A percentile compares a stretch with the other conserved stretches of the same genome.
phyloP scores from a whole-genome alignment of 768 basidiomycete species.

The Auriscalpium microsporum region DNA sequence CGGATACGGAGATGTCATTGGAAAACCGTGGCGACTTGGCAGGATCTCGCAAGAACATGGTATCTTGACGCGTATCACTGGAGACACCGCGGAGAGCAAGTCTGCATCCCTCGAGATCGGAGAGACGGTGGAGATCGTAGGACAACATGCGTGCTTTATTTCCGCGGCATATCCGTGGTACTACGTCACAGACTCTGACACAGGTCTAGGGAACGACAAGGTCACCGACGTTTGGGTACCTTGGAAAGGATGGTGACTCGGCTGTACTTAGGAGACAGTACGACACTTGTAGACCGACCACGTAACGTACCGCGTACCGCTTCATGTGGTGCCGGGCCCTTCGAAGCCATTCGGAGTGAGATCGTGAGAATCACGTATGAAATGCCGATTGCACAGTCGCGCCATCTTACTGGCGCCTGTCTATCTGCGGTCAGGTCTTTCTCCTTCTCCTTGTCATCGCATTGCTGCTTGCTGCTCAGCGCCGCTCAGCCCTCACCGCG shows the following conservation, averaged over 20 bases:
- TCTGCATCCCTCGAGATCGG: constrained; percentile 40
- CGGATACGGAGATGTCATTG: constrained; percentile 65
- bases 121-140: constrained; percentile 60
- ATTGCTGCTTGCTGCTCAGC: too few relatives aligned
- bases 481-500: too few relatives aligned
- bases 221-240: constrained; percentile 83
- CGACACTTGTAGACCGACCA: background rate
- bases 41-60: constrained; percentile 77
- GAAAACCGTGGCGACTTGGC: constrained; percentile 54
- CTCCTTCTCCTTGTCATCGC: too few relatives aligned
- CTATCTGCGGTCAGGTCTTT: too few relatives aligned
- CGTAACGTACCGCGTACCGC: too few relatives aligned
- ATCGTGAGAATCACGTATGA: too few relatives aligned
- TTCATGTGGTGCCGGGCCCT: too few relatives aligned
- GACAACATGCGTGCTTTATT: constrained; percentile 82
- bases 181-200: constrained; percentile 68
- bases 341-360: too few relatives aligned
- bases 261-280: background rate
- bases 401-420: too few relatives aligned
- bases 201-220: constrained; percentile 31
- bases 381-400: too few relatives aligned
- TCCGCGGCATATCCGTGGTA: constrained; percentile 78
- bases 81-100: background rate
- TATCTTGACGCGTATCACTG: constrained; percentile 38
- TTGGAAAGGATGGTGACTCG: constrained; percentile 86